Evolutionary conservation across 2,329 filamentous ascomycete genomes (phyloP), one percentile per base, ranked within the genome.

Genomic region (Atkinsonella hypoxylon): DNA sequence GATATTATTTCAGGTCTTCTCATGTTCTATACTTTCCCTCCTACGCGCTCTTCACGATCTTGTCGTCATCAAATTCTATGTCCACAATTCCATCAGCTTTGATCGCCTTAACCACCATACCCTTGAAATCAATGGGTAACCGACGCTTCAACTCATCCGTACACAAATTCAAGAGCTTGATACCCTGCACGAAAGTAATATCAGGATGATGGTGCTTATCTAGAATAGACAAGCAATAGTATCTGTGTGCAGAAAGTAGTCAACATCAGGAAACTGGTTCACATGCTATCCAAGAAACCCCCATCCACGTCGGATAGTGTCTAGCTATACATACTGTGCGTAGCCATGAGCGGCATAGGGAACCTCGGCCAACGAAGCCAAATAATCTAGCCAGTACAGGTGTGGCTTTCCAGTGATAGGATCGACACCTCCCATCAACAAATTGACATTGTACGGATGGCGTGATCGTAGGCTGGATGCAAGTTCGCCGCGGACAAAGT

Each of bases 151-250:
- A 74, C 76, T 98, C 93, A 68, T 97, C 90, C 59, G 88, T 93
- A 74, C 93, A 98, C 83, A 96, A 86, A 61, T 81, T 84, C 62
- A 98, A 75, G 56, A 98, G 82, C 76, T 95, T 93, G 72, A 95
- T 80, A 51, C 93, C 93, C 68, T 95, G 81, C 55, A 86, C 89
- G 50, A 93, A 82, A 54, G 79, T 80, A 69, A 98, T 97, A 64
- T 96, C 85, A 45, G 93, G 91, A 64, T 96, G 87, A 68, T 98
- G 93, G 69, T 98, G 93, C 76, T 98, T 98, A 74, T 98, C 93
- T 48, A 98, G 82, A 60, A 95, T 94, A 7, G 89, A 94, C 54
- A 98, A 78, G 69, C 93, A 98, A 78, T 98, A 98, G 78, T 97
- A 97, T 72, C 83, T 89, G 43, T 50, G 22, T 4, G 44, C 11